Base-by-base conservation (phyloP, 805 yeast genomes). In the Metschnikowia similis region DNA sequence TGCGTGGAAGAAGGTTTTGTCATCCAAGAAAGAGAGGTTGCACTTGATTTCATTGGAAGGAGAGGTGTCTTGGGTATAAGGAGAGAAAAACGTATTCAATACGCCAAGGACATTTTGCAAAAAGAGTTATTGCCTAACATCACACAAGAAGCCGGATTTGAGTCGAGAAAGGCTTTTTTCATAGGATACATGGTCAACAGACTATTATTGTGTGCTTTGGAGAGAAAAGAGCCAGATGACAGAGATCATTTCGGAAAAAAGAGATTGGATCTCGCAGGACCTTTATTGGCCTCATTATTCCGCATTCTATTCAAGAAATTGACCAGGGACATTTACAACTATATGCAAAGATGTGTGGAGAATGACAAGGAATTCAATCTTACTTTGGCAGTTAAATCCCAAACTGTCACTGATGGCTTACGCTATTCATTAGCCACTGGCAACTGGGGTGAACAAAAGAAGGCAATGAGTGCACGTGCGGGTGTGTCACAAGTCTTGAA, bases 371-470 rank as follows among this genome's bases (percentile, higher is more conserved):
- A 92, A 68, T 94, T 94, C 79, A 92, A 92, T 67, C 81, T 94
- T 74, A 90, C 96, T 47, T 81, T 94, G 64, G 99, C 99, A 36
- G 97, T 94, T 58, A 92, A 94, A 74, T 89, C 97, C 14, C 91
- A 91, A 59, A 94, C 98, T 2, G 89, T 94, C 61, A 94, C 99
- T 35, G 92, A 96, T 54, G 99, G 99, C 67, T 81, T 94, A 71
- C 88, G 95, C 67, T 94, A 94, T 72, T 94, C 99, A 36, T 79
- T 94, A 64, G 99, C 99, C 48, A 94, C 99, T 13, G 99, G 99
- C 79, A 94, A 94, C 75, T 94, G 99, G 99, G 99, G 99, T 76
- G 99, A 94, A 72, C 99, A 94, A 70, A 92, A 91, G 84, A 94
- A 94, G 70, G 97, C 98, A 11, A 94, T 94, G 99, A 84, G 94